These are phyloP conservation scores for Penicillium mononematosum DNA, from an alignment of 495 filamentous ascomycete species.

Conservation along the genomic window DNA sequence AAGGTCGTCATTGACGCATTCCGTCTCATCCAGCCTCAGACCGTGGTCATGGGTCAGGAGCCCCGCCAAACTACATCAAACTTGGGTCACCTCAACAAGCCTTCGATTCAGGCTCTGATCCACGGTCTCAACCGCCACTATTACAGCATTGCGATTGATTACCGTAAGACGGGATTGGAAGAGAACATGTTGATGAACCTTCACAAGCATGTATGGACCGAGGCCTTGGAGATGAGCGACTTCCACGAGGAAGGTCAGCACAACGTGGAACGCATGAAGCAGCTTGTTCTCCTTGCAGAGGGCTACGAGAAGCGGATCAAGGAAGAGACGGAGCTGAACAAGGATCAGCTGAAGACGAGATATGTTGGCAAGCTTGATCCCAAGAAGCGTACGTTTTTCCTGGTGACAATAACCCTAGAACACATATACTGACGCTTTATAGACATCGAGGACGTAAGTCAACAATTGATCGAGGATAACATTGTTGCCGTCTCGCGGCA, in stretches of 20 bases:
- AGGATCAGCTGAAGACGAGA: slow-evolving; percentile 97
- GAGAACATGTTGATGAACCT: slow-evolving; percentile 99
- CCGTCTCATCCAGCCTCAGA: slow-evolving; percentile 97
- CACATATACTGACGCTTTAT: slow-evolving; percentile 25
- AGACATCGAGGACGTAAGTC: slow-evolving; percentile 93
- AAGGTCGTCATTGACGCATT: slow-evolving; percentile 99
- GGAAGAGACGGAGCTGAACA: slow-evolving; percentile 94
- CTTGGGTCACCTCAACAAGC: slow-evolving; percentile 96
- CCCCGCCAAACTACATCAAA: slow-evolving; percentile 98
- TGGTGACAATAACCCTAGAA: not conserved
- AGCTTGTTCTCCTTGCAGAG: slow-evolving; percentile 84
- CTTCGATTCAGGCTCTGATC: slow-evolving; percentile 97
- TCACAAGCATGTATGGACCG: slow-evolving; percentile 99
- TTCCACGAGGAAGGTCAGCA: slow-evolving; percentile 79
- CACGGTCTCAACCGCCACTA: slow-evolving; percentile 98
- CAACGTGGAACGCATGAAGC: slow-evolving; percentile 83
- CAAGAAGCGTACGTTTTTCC: slow-evolving; percentile 75
- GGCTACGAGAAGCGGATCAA: slow-evolving; percentile 98
- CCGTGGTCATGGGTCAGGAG: slow-evolving; percentile 97
- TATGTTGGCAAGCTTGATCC: slow-evolving; percentile 98
- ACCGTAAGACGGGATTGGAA: slow-evolving; percentile 94
- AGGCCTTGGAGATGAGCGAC: slow-evolving; percentile 95
- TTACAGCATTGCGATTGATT: slow-evolving; percentile 98
- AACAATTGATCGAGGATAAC: slow-evolving; percentile 96
- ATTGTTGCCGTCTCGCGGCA: slow-evolving; percentile 93